Percentiles rank a stretch among this genome's conserved stretches.
Conservation (phyloP, 345 rosid species). For the Noccaea bulbosa region DNA sequence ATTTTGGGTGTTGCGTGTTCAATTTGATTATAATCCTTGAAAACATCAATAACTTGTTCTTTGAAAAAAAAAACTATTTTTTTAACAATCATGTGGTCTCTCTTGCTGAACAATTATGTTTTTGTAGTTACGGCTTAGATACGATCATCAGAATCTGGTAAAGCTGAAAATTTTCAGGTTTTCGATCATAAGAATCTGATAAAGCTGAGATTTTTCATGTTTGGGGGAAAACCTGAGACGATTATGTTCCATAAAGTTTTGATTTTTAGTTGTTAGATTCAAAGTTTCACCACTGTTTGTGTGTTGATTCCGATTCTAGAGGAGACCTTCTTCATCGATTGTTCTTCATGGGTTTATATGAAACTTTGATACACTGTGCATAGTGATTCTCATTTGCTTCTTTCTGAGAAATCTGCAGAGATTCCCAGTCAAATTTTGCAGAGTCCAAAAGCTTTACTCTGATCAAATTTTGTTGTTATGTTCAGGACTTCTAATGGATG, state of each 20-base stretch:
- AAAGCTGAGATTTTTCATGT: not conserved
- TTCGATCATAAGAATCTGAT: conserved; percentile 8
- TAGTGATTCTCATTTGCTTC: not conserved
- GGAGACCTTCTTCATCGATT: not conserved
- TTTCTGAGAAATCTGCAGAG: not conserved
- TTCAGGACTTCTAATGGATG: conserved; percentile 42
- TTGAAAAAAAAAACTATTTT: not conserved
- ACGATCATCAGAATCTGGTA: conserved; percentile 13
- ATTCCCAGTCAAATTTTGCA: not conserved
- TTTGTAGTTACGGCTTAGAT: conserved; percentile 1
- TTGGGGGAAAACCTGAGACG: not conserved
- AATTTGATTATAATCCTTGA: not conserved
- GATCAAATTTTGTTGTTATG: not conserved
- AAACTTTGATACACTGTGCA: not conserved
- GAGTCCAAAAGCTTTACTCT: not conserved
- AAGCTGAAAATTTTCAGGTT: not conserved
- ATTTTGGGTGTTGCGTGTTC: not conserved
- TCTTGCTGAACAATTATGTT: conserved; percentile 12
- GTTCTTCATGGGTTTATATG: conserved; percentile 1
- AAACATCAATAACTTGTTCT: not conserved
- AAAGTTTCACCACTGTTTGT: not conserved
- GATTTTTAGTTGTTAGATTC: conserved; percentile 31
- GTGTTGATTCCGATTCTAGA: conserved; percentile 8
- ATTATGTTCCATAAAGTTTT: conserved; percentile 7
- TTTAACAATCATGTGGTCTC: not conserved